phyloP scores from a whole-genome alignment of 345 rosid species.

The Turritis glabra region DNA sequence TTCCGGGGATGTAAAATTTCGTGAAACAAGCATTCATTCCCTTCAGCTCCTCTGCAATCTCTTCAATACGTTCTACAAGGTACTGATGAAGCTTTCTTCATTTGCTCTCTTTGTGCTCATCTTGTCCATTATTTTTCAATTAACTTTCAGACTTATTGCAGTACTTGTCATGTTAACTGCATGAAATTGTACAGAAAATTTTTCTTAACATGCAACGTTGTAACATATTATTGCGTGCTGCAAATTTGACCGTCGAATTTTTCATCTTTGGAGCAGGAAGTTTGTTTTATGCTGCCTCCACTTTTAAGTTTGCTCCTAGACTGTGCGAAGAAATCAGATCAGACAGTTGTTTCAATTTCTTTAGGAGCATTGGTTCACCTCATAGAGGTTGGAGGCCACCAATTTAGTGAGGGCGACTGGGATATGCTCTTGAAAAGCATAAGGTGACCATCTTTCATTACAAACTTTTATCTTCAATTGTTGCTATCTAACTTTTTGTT shows the following conservation, averaged over 20 bases:
- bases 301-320: slow-evolving; percentile 89
- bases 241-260: slow-evolving; percentile 10
- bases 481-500: slow-evolving; percentile 27
- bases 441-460: slow-evolving; percentile 52
- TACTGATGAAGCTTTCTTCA: slow-evolving; percentile 28
- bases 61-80: slow-evolving; percentile 72
- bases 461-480: slow-evolving; percentile 2
- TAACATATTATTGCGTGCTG: slow-evolving; percentile 13
- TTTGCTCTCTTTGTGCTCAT: neutral
- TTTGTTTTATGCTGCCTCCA: slow-evolving; percentile 97
- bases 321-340: slow-evolving; percentile 96
- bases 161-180: slow-evolving; percentile 17
- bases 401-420: slow-evolving; percentile 95
- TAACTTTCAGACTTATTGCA: slow-evolving; percentile 12
- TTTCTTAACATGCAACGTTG: slow-evolving; percentile 14
- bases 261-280: slow-evolving; percentile 65
- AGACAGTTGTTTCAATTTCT: slow-evolving; percentile 95
- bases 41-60: slow-evolving; percentile 89
- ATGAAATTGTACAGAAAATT: neutral
- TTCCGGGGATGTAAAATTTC: slow-evolving; percentile 77
- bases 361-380: slow-evolving; percentile 96
- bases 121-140: slow-evolving; percentile 14
- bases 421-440: slow-evolving; percentile 95
- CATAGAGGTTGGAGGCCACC: slow-evolving; percentile 98
- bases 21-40: slow-evolving; percentile 91